Conservation (phyloP, 2,329 filamentous ascomycete genomes). For the Fusarium pseudonygamai region DNA sequence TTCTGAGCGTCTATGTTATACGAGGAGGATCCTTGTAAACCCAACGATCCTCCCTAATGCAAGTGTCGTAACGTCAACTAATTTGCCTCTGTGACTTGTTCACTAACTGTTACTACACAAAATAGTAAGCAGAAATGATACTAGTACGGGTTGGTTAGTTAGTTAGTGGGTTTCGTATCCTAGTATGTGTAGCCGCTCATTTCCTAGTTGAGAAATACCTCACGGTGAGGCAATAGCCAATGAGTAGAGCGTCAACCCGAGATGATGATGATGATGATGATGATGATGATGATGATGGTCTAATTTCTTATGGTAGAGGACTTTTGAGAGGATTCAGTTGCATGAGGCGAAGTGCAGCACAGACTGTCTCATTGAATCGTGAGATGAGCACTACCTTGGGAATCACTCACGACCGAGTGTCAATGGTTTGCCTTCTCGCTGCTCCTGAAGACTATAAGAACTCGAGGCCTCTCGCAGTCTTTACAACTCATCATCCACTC, state of each 20-base stretch:
- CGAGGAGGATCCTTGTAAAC: background rate
- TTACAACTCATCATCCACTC: background rate
- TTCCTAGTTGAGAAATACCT: background rate
- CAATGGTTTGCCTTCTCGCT: accelerated
- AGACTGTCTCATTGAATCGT: too few species aligned
- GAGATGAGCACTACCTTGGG: background rate
- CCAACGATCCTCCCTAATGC: background rate
- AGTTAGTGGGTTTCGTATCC: accelerated
- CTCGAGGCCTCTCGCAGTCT: accelerated
- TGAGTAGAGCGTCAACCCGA: background rate
- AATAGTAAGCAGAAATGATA: accelerated
- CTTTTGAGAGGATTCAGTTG: conserved; percentile 7
- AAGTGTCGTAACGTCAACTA: background rate
- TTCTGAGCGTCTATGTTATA: background rate
- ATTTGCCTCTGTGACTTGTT: background rate
- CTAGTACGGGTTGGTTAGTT: accelerated
- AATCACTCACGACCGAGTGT: accelerated
- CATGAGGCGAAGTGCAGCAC: background rate
- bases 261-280: background rate
- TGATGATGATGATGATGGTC: background rate
- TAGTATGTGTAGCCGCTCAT: background rate
- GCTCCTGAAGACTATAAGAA: background rate
- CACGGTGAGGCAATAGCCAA: background rate
- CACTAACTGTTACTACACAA: accelerated
- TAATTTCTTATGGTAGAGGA: background rate